Evolutionary conservation across 2,329 filamentous ascomycete genomes (phyloP).

Genomic region (Colletotrichum abscissum): DNA sequence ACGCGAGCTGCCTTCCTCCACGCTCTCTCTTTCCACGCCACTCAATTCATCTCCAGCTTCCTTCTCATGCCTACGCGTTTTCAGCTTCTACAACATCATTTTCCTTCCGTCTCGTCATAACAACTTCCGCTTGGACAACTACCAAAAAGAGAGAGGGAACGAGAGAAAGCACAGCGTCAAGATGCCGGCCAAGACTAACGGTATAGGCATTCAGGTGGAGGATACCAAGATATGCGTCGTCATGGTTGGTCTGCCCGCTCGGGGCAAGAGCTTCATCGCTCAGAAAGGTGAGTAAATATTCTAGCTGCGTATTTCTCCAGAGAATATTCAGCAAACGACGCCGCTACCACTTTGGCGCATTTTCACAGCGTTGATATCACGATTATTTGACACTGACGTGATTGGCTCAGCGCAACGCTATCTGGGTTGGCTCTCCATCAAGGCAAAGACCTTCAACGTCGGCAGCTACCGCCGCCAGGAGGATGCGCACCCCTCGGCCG

Average conservation of each 20-base stretch:
- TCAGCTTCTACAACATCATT: neutral
- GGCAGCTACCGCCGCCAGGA: slow-evolving; percentile 92
- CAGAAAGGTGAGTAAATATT: slow-evolving; percentile 79
- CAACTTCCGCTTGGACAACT: slow-evolving; percentile 6
- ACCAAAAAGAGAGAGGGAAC: slow-evolving; percentile 7
- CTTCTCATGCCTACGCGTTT: slow-evolving; percentile 16
- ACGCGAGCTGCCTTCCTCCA: slow-evolving; percentile 32
- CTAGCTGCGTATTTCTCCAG: neutral
- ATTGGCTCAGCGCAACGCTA: slow-evolving; percentile 83
- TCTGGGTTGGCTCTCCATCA: slow-evolving; percentile 95
- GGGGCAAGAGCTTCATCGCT: slow-evolving; percentile 97
- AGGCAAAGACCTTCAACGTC: slow-evolving; percentile 95
- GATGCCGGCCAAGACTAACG: slow-evolving; percentile 67
- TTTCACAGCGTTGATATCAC: neutral
- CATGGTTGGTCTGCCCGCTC: slow-evolving; percentile 96
- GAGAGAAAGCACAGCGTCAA: slow-evolving; percentile 30
- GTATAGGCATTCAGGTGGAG: slow-evolving; percentile 86
- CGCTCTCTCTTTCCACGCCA: slow-evolving; percentile 4
- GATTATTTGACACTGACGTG: neutral
- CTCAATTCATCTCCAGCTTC: slow-evolving; percentile 2
- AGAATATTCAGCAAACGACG: neutral
- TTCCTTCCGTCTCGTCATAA: slow-evolving; percentile 21
- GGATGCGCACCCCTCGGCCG: slow-evolving; percentile 89
- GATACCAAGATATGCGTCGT: slow-evolving; percentile 97
- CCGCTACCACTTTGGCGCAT: neutral